These are phyloP conservation scores for Trametes villosa DNA, from an alignment of 768 basidiomycete genomes.

Conservation along the genomic window DNA sequence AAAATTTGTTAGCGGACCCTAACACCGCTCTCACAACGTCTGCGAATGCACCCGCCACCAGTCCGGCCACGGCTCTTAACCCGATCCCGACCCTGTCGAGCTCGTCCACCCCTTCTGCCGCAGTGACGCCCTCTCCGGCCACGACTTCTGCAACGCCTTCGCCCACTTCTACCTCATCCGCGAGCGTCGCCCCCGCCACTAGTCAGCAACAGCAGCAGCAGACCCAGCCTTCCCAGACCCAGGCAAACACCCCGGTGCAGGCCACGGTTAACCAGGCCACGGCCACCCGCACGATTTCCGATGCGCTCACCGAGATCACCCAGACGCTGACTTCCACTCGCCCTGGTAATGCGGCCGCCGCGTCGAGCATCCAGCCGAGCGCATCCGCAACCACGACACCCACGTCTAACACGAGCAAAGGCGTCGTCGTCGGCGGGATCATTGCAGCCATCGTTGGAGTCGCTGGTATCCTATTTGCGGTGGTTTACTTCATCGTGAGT, in stretches of 20 bases:
- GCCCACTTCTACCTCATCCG: neutral
- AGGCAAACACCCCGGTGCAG: neutral
- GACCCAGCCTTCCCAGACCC: constrained; percentile 1
- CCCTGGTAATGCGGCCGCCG: neutral
- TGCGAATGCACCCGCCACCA: neutral
- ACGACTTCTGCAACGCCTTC: neutral
- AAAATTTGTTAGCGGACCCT: neutral
- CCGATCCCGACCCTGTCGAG: neutral
- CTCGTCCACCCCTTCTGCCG: neutral
- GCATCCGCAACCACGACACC: constrained; percentile 3
- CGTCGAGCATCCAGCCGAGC: constrained; percentile 14
- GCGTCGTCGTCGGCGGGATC: constrained; percentile 40
- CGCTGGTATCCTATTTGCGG: constrained; percentile 36
- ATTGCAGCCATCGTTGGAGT: constrained; percentile 40
- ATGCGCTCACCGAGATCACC: constrained; percentile 5
- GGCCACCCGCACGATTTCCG: neutral
- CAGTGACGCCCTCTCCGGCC: neutral
- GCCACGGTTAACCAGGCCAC: too few species aligned
- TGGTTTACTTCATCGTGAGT: constrained; percentile 43
- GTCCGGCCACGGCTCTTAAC: neutral
- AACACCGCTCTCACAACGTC: neutral
- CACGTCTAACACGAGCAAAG: constrained; percentile 22
- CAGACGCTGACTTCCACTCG: constrained; percentile 11
- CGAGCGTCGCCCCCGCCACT: neutral
- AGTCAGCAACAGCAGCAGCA: neutral